Evolutionary conservation across 2,329 filamentous ascomycete species (phyloP), one percentile per base, ranked within the genome.

Genomic region (Talaromyces rugulosus): DNA sequence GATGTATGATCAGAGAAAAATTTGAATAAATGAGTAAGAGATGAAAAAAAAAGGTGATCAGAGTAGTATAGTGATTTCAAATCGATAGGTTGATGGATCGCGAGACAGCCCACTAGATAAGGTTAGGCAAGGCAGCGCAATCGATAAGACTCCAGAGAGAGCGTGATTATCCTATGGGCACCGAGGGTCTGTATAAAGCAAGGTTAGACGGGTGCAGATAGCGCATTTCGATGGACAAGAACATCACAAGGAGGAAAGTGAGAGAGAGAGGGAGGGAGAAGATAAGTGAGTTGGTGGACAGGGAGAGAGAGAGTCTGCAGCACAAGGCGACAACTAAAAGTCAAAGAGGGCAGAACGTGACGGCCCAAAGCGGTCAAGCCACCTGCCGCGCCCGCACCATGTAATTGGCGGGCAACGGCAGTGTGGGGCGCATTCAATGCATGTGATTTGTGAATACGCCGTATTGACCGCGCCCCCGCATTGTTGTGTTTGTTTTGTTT

Each of bases 151-250:
- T 23, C 23, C 23, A 23, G 23, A 23, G 23, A 23, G 2, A 9
- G 27, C 1, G 27, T 12, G n/a, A 11, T 53, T 65, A 65, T 61
- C 63, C 63, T 65, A 65, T 63, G 27, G 63, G 63, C 28, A 65
- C 56, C 5, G 61, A 36, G 55, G 59, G 58, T 56, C 57, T 58
- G 42, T 63, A 61, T 27, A 56, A 56, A 51, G 47, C 54, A 42
- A 60, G 51, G 11, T 36, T 28, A 30, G 42, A 18, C 18, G 34
- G 50, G 56, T 57, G 58, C 33, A 56, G 36, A 30, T n/a, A 36
- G 36, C 18, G 52, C 57, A 63, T 60, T 42, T 61, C 63, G 59
- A 58, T 59, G 23, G 54, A 56, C 34, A 54, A 59, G 53, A 28
- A 18, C 28, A 44, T 44, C 47, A 58, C 44, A 54, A 23, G 23